These are phyloP conservation scores for Thermochaetoides dissita DNA, from an alignment of 2,329 filamentous ascomycete species.

Conservation along the genomic window DNA sequence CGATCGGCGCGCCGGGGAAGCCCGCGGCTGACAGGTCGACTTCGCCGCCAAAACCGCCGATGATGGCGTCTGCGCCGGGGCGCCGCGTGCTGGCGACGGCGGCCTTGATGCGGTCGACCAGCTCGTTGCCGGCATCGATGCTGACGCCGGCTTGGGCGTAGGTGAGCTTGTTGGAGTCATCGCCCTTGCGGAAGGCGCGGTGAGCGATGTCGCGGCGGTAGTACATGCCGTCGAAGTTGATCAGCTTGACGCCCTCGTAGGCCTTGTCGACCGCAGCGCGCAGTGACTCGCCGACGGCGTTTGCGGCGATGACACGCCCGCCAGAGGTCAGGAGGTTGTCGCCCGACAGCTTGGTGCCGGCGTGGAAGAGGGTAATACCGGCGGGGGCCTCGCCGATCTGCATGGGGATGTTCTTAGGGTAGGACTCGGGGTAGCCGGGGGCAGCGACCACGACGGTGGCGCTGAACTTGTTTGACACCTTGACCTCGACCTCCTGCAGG, in stretches of 20 bases:
- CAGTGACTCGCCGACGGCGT: constrained; percentile 57
- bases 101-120: constrained; percentile 83
- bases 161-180: constrained; percentile 48
- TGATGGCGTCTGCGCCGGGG: constrained; percentile 79
- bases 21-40: constrained; percentile 65
- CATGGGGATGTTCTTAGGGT: constrained; percentile 62
- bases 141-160: constrained; percentile 90
- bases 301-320: constrained; percentile 88
- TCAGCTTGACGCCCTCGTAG: constrained; percentile 68
- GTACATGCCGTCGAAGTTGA: constrained; percentile 80
- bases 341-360: constrained; percentile 59
- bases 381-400: constrained; percentile 30
- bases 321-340: constrained; percentile 61
- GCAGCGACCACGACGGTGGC: constrained; percentile 90
- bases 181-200: constrained; percentile 43
- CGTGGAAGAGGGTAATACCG: constrained; percentile 73
- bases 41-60: constrained; percentile 87
- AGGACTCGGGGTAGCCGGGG: constrained; percentile 76
- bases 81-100: constrained; percentile 75
- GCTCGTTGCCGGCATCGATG: constrained; percentile 84
- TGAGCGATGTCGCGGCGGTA: constrained; percentile 87
- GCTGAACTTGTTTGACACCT: constrained; percentile 56
- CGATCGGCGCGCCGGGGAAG: constrained; percentile 58
- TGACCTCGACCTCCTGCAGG: constrained; percentile 55
- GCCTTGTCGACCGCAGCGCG: constrained; percentile 73